Evolutionary conservation across 192 early-diverging fungal species (phyloP), one percentile per base, ranked within the genome.

Genomic region (Chytriomyces confervae): DNA sequence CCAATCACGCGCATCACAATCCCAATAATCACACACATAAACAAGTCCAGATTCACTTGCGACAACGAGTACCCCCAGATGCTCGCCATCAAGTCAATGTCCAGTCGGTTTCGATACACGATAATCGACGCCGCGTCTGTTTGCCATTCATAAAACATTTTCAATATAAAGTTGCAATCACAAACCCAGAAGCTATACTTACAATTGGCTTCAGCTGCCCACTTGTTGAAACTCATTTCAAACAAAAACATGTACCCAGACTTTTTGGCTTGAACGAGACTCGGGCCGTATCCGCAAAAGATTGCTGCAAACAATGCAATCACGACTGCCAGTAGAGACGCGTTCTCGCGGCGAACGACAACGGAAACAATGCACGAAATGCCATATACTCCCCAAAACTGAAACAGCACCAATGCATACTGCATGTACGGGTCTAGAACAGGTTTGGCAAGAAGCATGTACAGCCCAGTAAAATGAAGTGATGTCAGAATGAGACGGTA

Each of bases 241-340:
- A 69, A 79, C 23, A 79, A 50, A 29, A 72, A 86, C n/a, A 86
- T 44, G 13, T 85, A 72, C 5, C 75, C 72, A 81, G 83, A 86
- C 27, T 78, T 61, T 47, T 66, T 68, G 13, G 85, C 85, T 47
- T 84, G 67, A 45, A 18, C 46, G 51, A 84, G 61, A 24, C 71
- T 83, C 8, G 84, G 84, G 3, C 84, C 84, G 70, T 81, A 88
- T 6, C 86, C 86, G 69, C 84, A 88, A 68, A 88, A 88, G 24
- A 86, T 80, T 44, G 86, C 80, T 8, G 81, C 80, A 76, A 87
- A 87, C 46, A 87, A 50, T 7, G 72, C 50, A 45, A 70, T 67
- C 5, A 87, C 80, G 27, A 83, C 81, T 27, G 81, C 77, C 75
- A 85, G 47, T 44, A 83, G 57, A 36, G 63, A 69, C 13, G 80